Evolutionary conservation across 306 rosid genomes (phyloP).

Genomic region (Sechiopsis laciniata): DNA sequence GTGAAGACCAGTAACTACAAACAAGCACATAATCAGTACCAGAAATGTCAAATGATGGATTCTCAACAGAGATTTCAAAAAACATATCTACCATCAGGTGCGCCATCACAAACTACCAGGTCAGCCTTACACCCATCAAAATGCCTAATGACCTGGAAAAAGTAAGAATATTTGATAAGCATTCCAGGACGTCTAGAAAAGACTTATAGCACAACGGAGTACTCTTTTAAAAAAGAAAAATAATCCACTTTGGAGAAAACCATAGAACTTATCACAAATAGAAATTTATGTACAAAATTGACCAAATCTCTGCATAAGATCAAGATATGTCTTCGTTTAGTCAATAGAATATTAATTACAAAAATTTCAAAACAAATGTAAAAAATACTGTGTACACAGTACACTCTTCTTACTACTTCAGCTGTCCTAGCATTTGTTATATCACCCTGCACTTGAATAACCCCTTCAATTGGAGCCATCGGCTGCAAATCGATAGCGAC

Average conservation of each 20-base stretch:
- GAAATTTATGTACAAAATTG: too few species aligned
- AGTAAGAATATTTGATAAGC: slow-evolving; percentile 13
- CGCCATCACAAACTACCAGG: slow-evolving; percentile 97
- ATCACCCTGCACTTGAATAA: slow-evolving; percentile 97
- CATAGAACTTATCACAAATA: too few species aligned
- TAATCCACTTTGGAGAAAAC: too few species aligned
- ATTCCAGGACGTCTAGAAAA: not conserved
- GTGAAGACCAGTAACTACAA: slow-evolving; percentile 96
- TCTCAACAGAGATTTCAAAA: slow-evolving; percentile 16
- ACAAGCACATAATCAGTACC: slow-evolving; percentile 19
- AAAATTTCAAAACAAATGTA: not conserved
- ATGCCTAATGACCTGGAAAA: slow-evolving; percentile 79
- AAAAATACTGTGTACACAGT: not conserved
- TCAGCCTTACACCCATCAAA: slow-evolving; percentile 99
- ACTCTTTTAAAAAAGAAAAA: too few species aligned
- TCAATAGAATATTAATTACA: not conserved
- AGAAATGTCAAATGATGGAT: slow-evolving; percentile 8
- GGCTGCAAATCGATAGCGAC: slow-evolving; percentile 99
- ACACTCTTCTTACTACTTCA: slow-evolving; percentile 52
- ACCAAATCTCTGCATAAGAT: not conserved
- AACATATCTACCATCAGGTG: slow-evolving; percentile 72
- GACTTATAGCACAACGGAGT: too few species aligned
- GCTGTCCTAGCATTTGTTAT: slow-evolving; percentile 95
- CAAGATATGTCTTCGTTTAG: not conserved
- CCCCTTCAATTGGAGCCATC: slow-evolving; percentile 99